Evolutionary conservation across 2,329 filamentous ascomycete species (phyloP).

Genomic region (Uncinocarpus reesii): DNA sequence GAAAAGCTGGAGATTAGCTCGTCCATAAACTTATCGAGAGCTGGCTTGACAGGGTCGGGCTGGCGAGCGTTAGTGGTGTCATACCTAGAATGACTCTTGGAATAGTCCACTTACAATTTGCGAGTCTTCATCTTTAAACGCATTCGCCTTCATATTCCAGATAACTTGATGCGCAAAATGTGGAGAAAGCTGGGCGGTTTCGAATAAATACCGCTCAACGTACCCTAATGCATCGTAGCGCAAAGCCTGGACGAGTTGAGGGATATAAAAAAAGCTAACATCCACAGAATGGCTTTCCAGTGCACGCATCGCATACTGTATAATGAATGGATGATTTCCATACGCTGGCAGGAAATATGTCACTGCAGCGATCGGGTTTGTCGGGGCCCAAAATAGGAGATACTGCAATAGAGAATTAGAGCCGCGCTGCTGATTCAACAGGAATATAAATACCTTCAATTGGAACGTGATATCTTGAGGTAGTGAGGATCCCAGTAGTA

Average conservation of each 20-base stretch:
- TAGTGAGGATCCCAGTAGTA: conserved; percentile 66
- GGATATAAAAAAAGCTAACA: conserved; percentile 97
- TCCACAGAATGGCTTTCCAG: conserved; percentile 92
- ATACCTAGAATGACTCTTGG: background rate
- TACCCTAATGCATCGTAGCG: conserved; percentile 90
- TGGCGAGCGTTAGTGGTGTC: conserved; percentile 26
- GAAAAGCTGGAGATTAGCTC: conserved; percentile 77
- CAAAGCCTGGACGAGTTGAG: conserved; percentile 91
- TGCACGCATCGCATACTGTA: conserved; percentile 94
- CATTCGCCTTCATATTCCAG: conserved; percentile 99
- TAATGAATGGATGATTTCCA: conserved; percentile 78
- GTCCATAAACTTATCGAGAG: conserved; percentile 77
- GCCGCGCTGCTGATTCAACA: background rate
- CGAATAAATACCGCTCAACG: conserved; percentile 89
- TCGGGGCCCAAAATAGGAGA: conserved; percentile 80
- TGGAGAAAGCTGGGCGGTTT: conserved; percentile 96
- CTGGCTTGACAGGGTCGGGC: conserved; percentile 88
- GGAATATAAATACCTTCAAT: conserved; percentile 58
- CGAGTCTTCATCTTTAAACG: conserved; percentile 92
- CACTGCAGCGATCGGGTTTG: conserved; percentile 85
- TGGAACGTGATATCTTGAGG: conserved; percentile 73
- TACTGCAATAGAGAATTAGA: conserved; percentile 47
- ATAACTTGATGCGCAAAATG: conserved; percentile 98
- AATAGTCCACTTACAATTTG: conserved; percentile 52
- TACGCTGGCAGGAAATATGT: conserved; percentile 90